Evolutionary conservation across 345 rosid species (phyloP).

Genomic region (Trapa incisa): DNA sequence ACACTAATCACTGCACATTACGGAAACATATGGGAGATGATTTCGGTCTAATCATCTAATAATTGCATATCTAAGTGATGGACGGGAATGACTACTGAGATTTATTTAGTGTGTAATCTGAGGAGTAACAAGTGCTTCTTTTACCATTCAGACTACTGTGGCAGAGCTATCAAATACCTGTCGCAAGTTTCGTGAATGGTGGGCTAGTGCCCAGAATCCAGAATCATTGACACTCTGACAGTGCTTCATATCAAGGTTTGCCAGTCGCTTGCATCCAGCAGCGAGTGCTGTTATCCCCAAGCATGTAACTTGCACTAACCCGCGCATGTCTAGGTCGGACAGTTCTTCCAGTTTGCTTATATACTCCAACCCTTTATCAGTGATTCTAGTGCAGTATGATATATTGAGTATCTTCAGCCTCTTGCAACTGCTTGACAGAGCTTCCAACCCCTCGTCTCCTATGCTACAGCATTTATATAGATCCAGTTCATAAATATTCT

Average conservation of each 20-base stretch:
- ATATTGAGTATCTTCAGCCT: slow-evolving; percentile 57
- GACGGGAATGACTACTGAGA: neutral
- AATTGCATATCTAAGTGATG: neutral
- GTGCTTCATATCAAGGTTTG: slow-evolving; percentile 65
- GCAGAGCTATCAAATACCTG: slow-evolving; percentile 39
- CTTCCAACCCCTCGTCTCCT: slow-evolving; percentile 67
- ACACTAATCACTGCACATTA: neutral
- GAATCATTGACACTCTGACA: slow-evolving; percentile 60
- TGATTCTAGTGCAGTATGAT: slow-evolving; percentile 60
- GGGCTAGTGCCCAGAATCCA: slow-evolving; percentile 70
- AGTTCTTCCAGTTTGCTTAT: slow-evolving; percentile 46
- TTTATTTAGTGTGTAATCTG: neutral
- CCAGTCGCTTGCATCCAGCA: slow-evolving; percentile 44
- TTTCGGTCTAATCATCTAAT: neutral
- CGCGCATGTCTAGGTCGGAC: slow-evolving; percentile 58
- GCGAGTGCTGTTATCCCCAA: slow-evolving; percentile 51
- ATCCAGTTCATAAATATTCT: slow-evolving; percentile 58
- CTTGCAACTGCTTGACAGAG: slow-evolving; percentile 65
- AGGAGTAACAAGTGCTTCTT: neutral
- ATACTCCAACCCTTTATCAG: slow-evolving; percentile 49
- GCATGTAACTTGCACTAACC: slow-evolving; percentile 45
- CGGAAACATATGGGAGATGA: neutral
- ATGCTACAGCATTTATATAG: slow-evolving; percentile 65
- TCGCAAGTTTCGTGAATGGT: slow-evolving; percentile 50
- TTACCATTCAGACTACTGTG: neutral